Evolutionary conservation across 2,329 filamentous ascomycete species (phyloP), one percentile per base, ranked within the genome.

Genomic region (Paecilomyces formosus): DNA sequence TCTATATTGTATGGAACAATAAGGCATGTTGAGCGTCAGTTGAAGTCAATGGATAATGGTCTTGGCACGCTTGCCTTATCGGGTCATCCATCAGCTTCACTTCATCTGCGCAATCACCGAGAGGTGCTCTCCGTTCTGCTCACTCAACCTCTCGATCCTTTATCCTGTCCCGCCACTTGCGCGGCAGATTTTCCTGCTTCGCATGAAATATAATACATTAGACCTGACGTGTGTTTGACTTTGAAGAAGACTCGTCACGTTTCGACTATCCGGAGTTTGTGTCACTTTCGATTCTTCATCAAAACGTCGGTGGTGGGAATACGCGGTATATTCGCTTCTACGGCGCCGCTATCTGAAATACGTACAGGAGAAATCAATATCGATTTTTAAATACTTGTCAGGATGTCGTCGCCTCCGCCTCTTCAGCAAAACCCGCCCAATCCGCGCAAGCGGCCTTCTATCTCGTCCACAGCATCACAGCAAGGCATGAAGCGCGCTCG

Each of bases 401-500:
- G 58, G 60, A 75, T 75, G 73, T 75, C 73, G 18, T 75, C 73
- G 55, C 73, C 73, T 63, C 73, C 73, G 13, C 62, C 62, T 6
- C 66, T 67, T 5, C 65, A 66, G 22, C 66, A 64, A 55, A 62
- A 65, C 8, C 58, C 67, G 26, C 59, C 66, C 13, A 73, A 74
- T 55, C 69, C 74, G 5, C 70, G 76, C 55, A 78, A 78, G 65
- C 72, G 76, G 45, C 65, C 73, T 12, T 77, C 75, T 2, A 71
- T 77, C 58, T 75, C 74, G 57, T 73, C 73, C 9, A 64, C 71
- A 51, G 58, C 66, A 52, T 75, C 75, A 6, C 66, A 68, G 45
- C 67, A 67, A 18, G 60, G 70, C 53, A 70, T 71, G 56, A 70
- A 70, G 61, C 68, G 64, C 26, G 63, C 68, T 62, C 75, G 74